These are phyloP conservation scores for Golubevia sp. DNA, from an alignment of 1,284 basidiomycete genomes.

Conservation along the genomic window DNA sequence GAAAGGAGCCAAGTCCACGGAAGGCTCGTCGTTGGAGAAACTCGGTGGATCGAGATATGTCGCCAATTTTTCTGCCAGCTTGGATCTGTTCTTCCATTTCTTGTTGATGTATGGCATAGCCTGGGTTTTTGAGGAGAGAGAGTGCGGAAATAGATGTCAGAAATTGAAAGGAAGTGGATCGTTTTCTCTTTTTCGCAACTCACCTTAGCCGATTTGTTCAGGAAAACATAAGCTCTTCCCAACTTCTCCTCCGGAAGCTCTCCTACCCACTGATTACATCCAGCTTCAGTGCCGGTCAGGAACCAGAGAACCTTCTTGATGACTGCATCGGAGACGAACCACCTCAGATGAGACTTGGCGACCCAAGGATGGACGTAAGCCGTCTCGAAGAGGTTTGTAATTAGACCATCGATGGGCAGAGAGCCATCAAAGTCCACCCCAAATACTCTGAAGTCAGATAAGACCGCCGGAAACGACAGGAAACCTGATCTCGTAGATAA, in stretches of 20 bases:
- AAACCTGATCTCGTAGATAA: conserved; percentile 67
- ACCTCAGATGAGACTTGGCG: conserved; percentile 67
- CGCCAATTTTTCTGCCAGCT: conserved; percentile 45
- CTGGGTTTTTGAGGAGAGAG: conserved; percentile 63
- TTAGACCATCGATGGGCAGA: conserved; percentile 70
- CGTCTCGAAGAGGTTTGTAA: conserved; percentile 69
- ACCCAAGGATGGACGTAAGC: conserved; percentile 66
- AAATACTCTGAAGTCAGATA: conserved; percentile 71
- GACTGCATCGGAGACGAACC: conserved; percentile 72
- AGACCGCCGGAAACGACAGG: conserved; percentile 70
- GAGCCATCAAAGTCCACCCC: conserved; percentile 66
- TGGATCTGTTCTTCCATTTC: conserved; percentile 66
- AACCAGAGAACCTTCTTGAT: conserved; percentile 71
- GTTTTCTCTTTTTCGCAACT: not conserved
- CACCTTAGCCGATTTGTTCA: conserved; percentile 63
- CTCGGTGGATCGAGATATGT: conserved; percentile 64
- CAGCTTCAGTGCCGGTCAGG: conserved; percentile 70
- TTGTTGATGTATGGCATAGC: conserved; percentile 72
- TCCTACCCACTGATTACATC: conserved; percentile 73
- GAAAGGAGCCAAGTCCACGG: conserved; percentile 70
- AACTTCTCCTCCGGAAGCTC: conserved; percentile 69
- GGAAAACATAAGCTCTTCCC: conserved; percentile 68
- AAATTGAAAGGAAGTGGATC: conserved; percentile 30
- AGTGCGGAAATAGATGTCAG: not conserved
- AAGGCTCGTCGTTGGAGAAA: conserved; percentile 66